phyloP scores from a whole-genome alignment of 2,329 filamentous ascomycete species.

The Beauveria sp. region DNA sequence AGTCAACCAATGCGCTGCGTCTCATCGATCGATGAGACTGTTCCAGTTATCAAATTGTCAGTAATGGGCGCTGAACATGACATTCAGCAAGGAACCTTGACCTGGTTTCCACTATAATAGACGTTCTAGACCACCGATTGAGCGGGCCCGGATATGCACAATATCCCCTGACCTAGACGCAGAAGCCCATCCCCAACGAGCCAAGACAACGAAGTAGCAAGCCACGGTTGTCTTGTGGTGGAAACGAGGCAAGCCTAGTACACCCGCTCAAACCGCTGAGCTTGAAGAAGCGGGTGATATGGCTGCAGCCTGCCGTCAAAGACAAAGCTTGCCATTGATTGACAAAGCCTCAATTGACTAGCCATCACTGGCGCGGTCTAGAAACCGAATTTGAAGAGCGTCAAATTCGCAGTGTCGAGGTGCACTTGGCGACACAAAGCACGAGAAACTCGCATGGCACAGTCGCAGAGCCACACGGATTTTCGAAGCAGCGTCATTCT shows the following conservation, averaged over 20 bases:
- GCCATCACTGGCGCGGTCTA: neutral
- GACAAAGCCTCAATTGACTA: neutral
- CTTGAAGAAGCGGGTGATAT: neutral
- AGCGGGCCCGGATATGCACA: slow-evolving; percentile 9
- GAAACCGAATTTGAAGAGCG: neutral
- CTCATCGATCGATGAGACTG: slow-evolving; percentile 10
- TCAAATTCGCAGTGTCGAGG: neutral
- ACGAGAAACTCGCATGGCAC: too few relatives aligned
- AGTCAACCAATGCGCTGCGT: neutral
- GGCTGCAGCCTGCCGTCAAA: neutral
- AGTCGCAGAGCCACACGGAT: neutral
- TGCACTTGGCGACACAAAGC: too few relatives aligned
- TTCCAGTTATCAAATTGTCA: neutral
- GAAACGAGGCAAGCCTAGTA: slow-evolving; percentile 1
- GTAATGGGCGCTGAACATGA: neutral
- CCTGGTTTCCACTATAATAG: slow-evolving; percentile 1
- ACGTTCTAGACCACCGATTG: slow-evolving; percentile 11
- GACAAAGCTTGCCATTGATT: neutral
- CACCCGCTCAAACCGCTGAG: neutral
- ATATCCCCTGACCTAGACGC: neutral
- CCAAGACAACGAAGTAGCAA: neutral
- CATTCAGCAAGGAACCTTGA: neutral
- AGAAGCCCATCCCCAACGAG: neutral
- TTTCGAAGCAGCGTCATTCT: neutral
- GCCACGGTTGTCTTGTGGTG: slow-evolving; percentile 4